These are phyloP conservation scores for Chlorella variabilis DNA, from an alignment of 163 green algal genomes.

Conservation along the genomic window DNA sequence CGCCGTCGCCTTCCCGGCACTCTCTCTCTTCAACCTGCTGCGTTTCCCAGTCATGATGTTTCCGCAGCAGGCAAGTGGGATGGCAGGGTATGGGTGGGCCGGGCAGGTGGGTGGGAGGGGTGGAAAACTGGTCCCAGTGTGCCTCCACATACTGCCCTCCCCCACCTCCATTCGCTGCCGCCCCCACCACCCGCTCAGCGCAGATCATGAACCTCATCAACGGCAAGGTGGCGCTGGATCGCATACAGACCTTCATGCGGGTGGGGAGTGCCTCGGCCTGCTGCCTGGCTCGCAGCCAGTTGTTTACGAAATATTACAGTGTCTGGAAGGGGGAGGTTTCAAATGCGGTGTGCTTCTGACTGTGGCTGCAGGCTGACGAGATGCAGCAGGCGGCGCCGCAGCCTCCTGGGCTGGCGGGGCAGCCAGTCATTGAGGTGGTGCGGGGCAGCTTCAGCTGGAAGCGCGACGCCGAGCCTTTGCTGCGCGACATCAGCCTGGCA, in stretches of 20 bases:
- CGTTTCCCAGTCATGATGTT: constrained; percentile 88
- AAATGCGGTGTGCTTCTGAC: no score
- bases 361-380: constrained; percentile 56
- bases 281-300: no score
- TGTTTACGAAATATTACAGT: no score
- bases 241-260: constrained; percentile 82
- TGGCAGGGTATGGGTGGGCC: background rate
- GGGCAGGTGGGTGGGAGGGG: background rate
- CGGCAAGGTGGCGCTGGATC: constrained; percentile 76
- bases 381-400: constrained; percentile 33
- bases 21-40: constrained; percentile 95
- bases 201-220: constrained; percentile 88
- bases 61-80: background rate
- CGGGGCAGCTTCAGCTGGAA: constrained; percentile 56
- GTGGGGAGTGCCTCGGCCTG: constrained; percentile 3
- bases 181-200: no score
- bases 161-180: background rate
- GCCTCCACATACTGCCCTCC: no score
- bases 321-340: no score
- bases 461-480: background rate
- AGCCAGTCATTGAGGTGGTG: constrained; percentile 30
- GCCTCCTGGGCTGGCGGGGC: constrained; percentile 17
- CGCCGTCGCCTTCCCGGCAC: constrained; percentile 85
- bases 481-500: constrained; percentile 41
- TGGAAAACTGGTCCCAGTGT: background rate